phyloP scores from a whole-genome alignment of 2,329 filamentous ascomycete genomes.

The Onygena corvina region DNA sequence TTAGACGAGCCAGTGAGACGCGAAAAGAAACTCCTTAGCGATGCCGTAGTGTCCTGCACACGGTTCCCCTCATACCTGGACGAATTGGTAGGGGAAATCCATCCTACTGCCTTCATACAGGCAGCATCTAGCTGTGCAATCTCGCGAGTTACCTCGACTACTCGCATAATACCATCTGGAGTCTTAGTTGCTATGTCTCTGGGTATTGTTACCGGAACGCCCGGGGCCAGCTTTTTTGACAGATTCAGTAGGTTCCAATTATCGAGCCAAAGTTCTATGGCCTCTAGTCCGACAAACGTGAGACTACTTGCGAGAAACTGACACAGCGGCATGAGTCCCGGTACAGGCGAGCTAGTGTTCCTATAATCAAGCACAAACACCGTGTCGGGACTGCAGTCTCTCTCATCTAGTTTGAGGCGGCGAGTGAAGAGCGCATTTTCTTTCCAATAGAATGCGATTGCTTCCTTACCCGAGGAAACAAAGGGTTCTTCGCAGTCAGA shows the following conservation, averaged over 20 bases:
- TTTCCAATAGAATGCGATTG: constrained; percentile 99
- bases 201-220: constrained; percentile 59
- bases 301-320: constrained; percentile 91
- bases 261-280: constrained; percentile 82
- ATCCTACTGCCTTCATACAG: constrained; percentile 78
- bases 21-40: constrained; percentile 68
- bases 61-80: constrained; percentile 29
- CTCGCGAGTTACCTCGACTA: constrained; percentile 66
- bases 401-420: constrained; percentile 59
- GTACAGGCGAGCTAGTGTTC: constrained; percentile 74
- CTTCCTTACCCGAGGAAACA: constrained; percentile 79
- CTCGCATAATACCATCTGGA: constrained; percentile 76
- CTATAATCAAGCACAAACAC: constrained; percentile 93
- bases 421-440: constrained; percentile 94
- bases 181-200: constrained; percentile 70
- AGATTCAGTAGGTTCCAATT: constrained; percentile 69
- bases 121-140: constrained; percentile 84
- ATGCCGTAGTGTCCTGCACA: constrained; percentile 39
- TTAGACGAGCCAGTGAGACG: constrained; percentile 52
- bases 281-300: constrained; percentile 82
- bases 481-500: constrained; percentile 97
- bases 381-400: constrained; percentile 58
- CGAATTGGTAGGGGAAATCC: constrained; percentile 51
- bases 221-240: constrained; percentile 74
- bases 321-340: constrained; percentile 71